Conservation (phyloP, 495 filamentous ascomycete species). For the Penicillium flavigenum region DNA sequence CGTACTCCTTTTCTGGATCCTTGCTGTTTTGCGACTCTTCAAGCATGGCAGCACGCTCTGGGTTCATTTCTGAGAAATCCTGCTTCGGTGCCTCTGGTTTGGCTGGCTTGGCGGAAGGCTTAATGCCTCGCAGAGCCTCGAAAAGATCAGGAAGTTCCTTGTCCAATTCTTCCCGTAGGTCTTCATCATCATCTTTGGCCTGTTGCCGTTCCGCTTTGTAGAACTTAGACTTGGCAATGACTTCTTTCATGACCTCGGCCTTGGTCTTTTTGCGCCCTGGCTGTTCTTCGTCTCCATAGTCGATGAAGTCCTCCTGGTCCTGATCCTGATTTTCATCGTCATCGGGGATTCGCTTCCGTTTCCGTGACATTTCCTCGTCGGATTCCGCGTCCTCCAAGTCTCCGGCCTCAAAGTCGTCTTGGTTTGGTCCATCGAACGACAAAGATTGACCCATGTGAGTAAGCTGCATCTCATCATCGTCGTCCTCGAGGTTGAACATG, state of each 20-base stretch:
- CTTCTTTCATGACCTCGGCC: slow-evolving; percentile 93
- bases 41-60: slow-evolving; percentile 57
- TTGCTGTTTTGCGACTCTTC: slow-evolving; percentile 61
- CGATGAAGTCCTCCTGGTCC: slow-evolving; percentile 38
- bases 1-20: slow-evolving; percentile 77
- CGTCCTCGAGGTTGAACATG: slow-evolving; percentile 89
- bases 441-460: slow-evolving; percentile 83
- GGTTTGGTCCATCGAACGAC: slow-evolving; percentile 51
- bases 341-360: slow-evolving; percentile 55
- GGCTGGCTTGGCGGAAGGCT: slow-evolving; percentile 43
- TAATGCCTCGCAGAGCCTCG: slow-evolving; percentile 59
- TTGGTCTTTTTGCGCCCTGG: slow-evolving; percentile 87
- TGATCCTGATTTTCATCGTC: slow-evolving; percentile 24
- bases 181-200: slow-evolving; percentile 90
- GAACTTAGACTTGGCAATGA: slow-evolving; percentile 95
- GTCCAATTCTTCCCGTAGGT: slow-evolving; percentile 76
- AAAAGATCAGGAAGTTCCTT: slow-evolving; percentile 79
- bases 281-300: slow-evolving; percentile 47
- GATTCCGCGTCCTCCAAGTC: slow-evolving; percentile 64
- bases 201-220: slow-evolving; percentile 92
- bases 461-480: slow-evolving; percentile 66
- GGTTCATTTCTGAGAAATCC: slow-evolving; percentile 55
- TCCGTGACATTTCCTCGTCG: slow-evolving; percentile 59
- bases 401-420: slow-evolving; percentile 76
- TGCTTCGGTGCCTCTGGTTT: slow-evolving; percentile 41